phyloP scores from a whole-genome alignment of 139 green algal species.

The Picochlorum costavermella region DNA sequence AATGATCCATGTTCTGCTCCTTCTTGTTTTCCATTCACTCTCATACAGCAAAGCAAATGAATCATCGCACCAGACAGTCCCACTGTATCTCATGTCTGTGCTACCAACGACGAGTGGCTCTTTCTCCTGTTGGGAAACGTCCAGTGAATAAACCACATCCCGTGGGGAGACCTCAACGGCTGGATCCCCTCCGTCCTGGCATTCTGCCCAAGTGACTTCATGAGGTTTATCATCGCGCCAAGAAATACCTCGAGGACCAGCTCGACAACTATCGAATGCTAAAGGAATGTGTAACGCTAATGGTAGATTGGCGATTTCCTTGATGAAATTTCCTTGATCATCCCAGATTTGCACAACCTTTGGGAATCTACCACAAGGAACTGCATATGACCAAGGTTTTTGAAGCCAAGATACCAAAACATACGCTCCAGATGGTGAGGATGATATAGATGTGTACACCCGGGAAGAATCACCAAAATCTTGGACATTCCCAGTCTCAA shows the following conservation, averaged over 20 bases:
- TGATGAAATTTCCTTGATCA: constrained; percentile 47
- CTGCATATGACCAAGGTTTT: constrained; percentile 79
- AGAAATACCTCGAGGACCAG: constrained; percentile 68
- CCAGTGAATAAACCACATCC: constrained; percentile 85
- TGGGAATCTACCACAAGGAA: constrained; percentile 89
- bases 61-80: constrained; percentile 74
- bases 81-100: constrained; percentile 67
- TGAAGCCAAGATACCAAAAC: constrained; percentile 79
- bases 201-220: constrained; percentile 78
- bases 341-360: constrained; percentile 67
- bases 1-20: constrained; percentile 34
- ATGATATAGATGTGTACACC: constrained; percentile 71
- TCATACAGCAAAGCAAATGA: constrained; percentile 90
- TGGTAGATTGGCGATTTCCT: constrained; percentile 70
- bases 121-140: constrained; percentile 19
- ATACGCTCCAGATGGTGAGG: constrained; percentile 78
- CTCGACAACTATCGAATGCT: constrained; percentile 70
- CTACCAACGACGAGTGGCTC: constrained; percentile 13
- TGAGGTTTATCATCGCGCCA: constrained; percentile 81
- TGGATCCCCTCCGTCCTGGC: constrained; percentile 83
- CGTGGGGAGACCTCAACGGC: constrained; percentile 73
- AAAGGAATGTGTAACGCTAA: constrained; percentile 95
- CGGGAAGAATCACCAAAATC: constrained; percentile 31
- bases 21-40: constrained; percentile 72
- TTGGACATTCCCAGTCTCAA: constrained; percentile 38